These are phyloP conservation scores for Elsinoe batatas DNA, from an alignment of 2,329 filamentous ascomycete species.

Conservation along the genomic window DNA sequence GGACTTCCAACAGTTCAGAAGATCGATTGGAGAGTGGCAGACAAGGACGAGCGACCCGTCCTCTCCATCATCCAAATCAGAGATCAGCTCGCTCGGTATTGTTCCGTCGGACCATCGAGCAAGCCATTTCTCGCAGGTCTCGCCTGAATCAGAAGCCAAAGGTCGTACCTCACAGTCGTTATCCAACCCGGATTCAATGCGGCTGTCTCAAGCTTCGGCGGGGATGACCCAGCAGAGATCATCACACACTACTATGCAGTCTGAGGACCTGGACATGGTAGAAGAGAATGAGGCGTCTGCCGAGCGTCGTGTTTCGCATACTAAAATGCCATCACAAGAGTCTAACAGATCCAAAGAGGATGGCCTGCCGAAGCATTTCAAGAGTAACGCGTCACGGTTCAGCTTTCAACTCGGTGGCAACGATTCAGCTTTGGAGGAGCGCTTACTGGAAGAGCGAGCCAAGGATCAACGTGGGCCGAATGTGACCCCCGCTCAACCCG, in stretches of 20 bases:
- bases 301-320: neutral
- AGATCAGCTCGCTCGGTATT: slow-evolving; percentile 13
- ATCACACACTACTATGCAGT: neutral
- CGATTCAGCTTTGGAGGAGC: slow-evolving; percentile 54
- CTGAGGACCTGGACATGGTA: neutral
- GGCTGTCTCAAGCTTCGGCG: neutral
- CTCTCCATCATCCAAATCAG: slow-evolving; percentile 15
- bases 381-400: slow-evolving; percentile 66
- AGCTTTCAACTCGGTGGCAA: slow-evolving; percentile 72
- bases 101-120: neutral
- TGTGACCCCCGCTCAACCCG: slow-evolving; percentile 5
- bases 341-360: neutral
- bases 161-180: slow-evolving; percentile 4
- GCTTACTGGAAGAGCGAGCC: slow-evolving; percentile 62
- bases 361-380: slow-evolving; percentile 33
- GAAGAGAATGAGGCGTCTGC: neutral
- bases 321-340: neutral
- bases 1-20: slow-evolving; percentile 18
- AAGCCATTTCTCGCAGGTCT: slow-evolving; percentile 13
- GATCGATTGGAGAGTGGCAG: slow-evolving; percentile 7
- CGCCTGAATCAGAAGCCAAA: slow-evolving; percentile 6
- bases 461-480: slow-evolving; percentile 42
- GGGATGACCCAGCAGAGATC: neutral
- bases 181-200: neutral
- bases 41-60: slow-evolving; percentile 20